These are phyloP conservation scores for Leishmania aethiopica DNA, from an alignment of 208 protist species.

Conservation along the genomic window DNA sequence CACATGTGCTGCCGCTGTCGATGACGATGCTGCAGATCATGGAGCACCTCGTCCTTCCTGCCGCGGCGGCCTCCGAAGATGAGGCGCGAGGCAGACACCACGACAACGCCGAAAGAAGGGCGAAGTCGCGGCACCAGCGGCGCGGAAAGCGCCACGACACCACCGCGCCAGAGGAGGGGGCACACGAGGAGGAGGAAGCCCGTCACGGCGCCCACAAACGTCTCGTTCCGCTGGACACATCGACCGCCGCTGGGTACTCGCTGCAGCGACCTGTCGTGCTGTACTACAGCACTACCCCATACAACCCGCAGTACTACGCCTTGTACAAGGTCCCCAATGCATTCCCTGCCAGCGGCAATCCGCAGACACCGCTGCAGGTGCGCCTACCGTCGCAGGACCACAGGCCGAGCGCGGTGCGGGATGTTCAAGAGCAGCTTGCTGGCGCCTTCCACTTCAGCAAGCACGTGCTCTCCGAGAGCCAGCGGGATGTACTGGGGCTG, in stretches of 20 bases:
- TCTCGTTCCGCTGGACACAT: conserved; percentile 10
- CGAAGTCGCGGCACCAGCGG: too few relatives aligned
- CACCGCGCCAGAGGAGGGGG: not conserved
- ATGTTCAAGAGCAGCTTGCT: conserved; percentile 44
- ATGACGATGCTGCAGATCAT: conserved; percentile 82
- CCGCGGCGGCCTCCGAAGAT: conserved; percentile 7
- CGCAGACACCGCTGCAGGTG: conserved; percentile 23
- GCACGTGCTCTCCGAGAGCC: conserved; percentile 42
- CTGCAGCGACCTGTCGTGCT: conserved; percentile 43
- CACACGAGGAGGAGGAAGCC: conserved; percentile 5
- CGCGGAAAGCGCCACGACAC: not conserved
- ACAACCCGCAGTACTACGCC: conserved; percentile 39
- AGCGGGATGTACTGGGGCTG: conserved; percentile 67
- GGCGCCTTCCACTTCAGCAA: conserved; percentile 53
- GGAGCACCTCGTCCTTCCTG: conserved; percentile 39
- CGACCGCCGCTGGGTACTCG: conserved; percentile 15
- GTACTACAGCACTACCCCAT: conserved; percentile 73
- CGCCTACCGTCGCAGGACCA: conserved; percentile 34
- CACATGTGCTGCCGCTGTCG: conserved; percentile 71
- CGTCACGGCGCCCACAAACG: not conserved
- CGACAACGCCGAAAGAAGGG: not conserved
- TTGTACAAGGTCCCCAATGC: conserved; percentile 24
- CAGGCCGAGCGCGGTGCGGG: conserved; percentile 18
- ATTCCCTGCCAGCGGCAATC: conserved; percentile 16
- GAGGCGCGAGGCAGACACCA: not conserved